Base-by-base conservation (phyloP, 2,329 filamentous ascomycete genomes). In the Fusarium chaquense region DNA sequence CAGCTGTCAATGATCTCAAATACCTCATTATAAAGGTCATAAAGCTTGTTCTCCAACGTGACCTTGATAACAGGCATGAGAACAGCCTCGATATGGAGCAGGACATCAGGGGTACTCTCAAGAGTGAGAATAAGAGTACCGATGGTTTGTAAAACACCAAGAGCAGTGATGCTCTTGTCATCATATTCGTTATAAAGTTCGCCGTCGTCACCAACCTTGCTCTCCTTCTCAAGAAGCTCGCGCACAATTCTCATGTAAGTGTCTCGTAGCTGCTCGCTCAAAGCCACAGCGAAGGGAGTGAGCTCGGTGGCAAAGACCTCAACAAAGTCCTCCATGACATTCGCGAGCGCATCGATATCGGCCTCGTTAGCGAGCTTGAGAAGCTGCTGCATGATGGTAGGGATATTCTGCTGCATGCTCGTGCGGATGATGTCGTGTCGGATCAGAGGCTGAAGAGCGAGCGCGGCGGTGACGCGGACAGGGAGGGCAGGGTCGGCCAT, bases 1-100 rank as follows among this genome's bases (percentile, higher is more conserved):
- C 96, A 99, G 85, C 94, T 98, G 80, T 99, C 96, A 74, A 99
- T 97, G 75, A 99, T 99, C 82, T 99, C 96, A 73, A 99, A 99
- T 7, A 98, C 90, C 79, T 99, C 96, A 78, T 98, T 99, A 81
- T 98, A 99, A 24, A 99, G 84, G 80, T 99, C 93, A 77, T 97
- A 98, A 36, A 99, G 90, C 82, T 98, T 98, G 84, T 99, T 98
- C 82, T 98, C 94, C 24, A 99, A 86, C 0, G 96, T 99, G 52
- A 98, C 93, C 69, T 92, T 93, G 76, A 99, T 97, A 43, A 99
- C 94, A 4, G 96, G 96, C 93, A 98, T 98, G 67, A 99, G 85
- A 56, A 98, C 94, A 22, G 93, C 93, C 81, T 99, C 96, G 58
- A 99, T 92, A 77, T 98, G 95, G 49, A 97, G 84, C 15, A 99